These are phyloP conservation scores for Podila epicladia DNA, from an alignment of 192 early-diverging fungal species.

Conservation along the genomic window DNA sequence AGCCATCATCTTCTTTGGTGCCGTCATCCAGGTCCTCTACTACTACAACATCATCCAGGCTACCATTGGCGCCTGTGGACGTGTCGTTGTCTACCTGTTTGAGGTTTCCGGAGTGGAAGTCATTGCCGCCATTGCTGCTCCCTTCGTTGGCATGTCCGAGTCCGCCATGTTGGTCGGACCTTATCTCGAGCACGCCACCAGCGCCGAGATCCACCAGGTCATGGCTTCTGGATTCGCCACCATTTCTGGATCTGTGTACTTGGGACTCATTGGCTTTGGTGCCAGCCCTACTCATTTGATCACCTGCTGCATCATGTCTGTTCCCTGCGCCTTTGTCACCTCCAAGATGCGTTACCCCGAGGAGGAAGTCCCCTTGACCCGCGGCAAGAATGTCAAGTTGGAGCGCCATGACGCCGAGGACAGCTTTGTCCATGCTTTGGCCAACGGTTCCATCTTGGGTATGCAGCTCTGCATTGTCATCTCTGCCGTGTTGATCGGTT, in stretches of 20 bases:
- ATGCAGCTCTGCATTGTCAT: conserved; percentile 82
- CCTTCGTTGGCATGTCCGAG: conserved; percentile 87
- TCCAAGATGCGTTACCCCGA: conserved; percentile 91
- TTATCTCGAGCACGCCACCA: conserved; percentile 85
- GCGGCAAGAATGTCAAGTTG: conserved; percentile 70
- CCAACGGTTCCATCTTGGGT: conserved; percentile 85
- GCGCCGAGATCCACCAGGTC: conserved; percentile 86
- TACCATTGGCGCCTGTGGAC: conserved; percentile 72
- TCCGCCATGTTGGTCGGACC: conserved; percentile 84
- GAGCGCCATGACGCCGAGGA: conserved; percentile 66
- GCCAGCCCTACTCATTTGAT: conserved; percentile 73
- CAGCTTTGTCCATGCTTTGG: conserved; percentile 83
- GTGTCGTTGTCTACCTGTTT: conserved; percentile 71
- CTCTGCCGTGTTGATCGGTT: conserved; percentile 75
- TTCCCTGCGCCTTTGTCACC: conserved; percentile 83
- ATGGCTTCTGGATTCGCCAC: conserved; percentile 94
- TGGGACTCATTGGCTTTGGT: conserved; percentile 78
- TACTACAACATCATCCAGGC: conserved; percentile 88
- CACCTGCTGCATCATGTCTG: conserved; percentile 91
- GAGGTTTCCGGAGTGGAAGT: conserved; percentile 85
- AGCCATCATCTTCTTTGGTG: conserved; percentile 89
- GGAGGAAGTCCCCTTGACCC: conserved; percentile 81
- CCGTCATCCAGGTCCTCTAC: conserved; percentile 85
- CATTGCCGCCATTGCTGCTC: conserved; percentile 85
- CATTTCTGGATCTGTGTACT: conserved; percentile 84